Percentiles rank a stretch among this genome's conserved stretches.
These are phyloP conservation scores for Pseudofabraea citricarpa DNA, from an alignment of 2,329 filamentous ascomycete species.

Conservation along the genomic window DNA sequence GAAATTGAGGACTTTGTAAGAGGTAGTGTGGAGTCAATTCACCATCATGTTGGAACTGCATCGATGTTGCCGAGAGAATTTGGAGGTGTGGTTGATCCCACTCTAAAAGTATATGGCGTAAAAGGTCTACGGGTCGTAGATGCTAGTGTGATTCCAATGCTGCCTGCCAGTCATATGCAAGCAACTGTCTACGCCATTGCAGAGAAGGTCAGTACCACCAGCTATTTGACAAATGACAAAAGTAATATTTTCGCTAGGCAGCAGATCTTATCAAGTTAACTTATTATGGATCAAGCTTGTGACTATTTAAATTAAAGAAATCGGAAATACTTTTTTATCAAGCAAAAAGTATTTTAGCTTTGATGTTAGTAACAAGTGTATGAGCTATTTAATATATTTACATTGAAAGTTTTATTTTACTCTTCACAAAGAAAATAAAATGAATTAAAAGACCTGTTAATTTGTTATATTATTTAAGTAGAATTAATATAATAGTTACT, in stretches of 20 bases:
- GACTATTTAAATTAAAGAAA: too few species aligned
- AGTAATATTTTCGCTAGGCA: too few species aligned
- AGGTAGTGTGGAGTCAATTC: conserved; percentile 29
- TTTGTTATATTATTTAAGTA: too few species aligned
- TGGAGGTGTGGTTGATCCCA: conserved; percentile 10
- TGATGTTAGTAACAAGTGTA: too few species aligned
- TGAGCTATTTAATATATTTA: not conserved
- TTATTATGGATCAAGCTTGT: too few species aligned
- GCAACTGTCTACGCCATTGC: conserved; percentile 11
- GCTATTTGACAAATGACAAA: too few species aligned
- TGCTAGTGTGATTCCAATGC: conserved; percentile 8
- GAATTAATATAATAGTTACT: too few species aligned
- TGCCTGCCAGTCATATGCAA: conserved; percentile 8
- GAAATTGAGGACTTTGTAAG: conserved; percentile 23
- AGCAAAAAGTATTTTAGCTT: too few species aligned
- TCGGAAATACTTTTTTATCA: too few species aligned
- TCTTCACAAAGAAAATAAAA: too few species aligned
- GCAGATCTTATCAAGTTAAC: too few species aligned
- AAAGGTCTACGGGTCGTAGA: conserved; percentile 8
- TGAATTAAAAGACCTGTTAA: too few species aligned
- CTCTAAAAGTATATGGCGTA: conserved; percentile 10
- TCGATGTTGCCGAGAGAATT: conserved; percentile 10
- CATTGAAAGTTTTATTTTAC: not conserved
- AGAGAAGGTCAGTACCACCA: conserved; percentile 11
- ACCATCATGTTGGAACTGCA: conserved; percentile 29